These are phyloP conservation scores for Kalmusia sp. DNA, from an alignment of 2,329 filamentous ascomycete species.

Conservation along the genomic window DNA sequence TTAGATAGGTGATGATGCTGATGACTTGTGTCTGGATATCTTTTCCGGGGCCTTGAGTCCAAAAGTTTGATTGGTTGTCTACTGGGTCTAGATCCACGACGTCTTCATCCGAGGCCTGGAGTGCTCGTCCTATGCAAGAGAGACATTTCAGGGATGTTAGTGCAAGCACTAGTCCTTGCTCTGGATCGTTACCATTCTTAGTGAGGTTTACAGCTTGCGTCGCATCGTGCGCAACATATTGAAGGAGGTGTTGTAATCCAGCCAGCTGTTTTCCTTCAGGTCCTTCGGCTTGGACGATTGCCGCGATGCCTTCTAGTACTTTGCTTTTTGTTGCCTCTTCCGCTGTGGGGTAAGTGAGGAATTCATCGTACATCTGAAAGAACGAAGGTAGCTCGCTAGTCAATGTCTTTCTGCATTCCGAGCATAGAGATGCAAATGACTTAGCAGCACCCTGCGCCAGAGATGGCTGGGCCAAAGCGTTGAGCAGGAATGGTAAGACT, in stretches of 20 bases:
- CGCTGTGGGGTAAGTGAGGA: conserved; percentile 65
- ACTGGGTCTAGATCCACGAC: conserved; percentile 71
- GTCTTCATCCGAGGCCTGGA: conserved; percentile 72
- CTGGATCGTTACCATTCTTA: conserved; percentile 42
- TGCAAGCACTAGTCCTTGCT: conserved; percentile 53
- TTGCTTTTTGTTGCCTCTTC: conserved; percentile 76
- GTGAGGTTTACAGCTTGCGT: conserved; percentile 40
- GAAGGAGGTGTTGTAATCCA: conserved; percentile 65
- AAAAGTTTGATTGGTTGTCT: conserved; percentile 50
- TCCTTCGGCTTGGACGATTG: conserved; percentile 75
- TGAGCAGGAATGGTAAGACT: conserved; percentile 77
- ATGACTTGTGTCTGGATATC: conserved; percentile 60
- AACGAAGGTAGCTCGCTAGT: conserved; percentile 72
- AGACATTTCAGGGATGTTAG: conserved; percentile 71
- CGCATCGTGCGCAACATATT: conserved; percentile 70
- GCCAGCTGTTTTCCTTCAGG: conserved; percentile 62
- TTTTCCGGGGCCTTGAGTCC: conserved; percentile 57
- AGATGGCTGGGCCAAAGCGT: conserved; percentile 67
- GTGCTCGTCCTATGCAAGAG: conserved; percentile 72
- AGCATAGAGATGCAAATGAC: conserved; percentile 77
- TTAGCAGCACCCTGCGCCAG: conserved; percentile 74
- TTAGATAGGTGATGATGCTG: conserved; percentile 57
- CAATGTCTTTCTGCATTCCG: conserved; percentile 74
- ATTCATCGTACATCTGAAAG: conserved; percentile 72
- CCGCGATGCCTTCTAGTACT: conserved; percentile 75